phyloP scores from a whole-genome alignment of 1,284 basidiomycete genomes.

The Ustanciosporium gigantosporum region DNA sequence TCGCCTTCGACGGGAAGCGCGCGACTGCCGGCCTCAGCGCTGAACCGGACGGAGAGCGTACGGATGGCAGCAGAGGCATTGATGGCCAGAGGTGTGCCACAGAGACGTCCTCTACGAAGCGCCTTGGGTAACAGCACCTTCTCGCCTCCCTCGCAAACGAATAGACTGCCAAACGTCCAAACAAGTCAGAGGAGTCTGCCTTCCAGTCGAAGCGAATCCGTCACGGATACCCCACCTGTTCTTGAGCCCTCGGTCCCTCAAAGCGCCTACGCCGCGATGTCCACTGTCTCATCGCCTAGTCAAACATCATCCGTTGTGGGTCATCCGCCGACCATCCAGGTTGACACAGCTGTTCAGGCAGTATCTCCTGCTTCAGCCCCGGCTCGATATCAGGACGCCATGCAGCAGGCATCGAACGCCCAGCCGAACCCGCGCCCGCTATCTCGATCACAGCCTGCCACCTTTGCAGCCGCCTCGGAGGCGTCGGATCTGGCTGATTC shows the following conservation, averaged over 20 bases:
- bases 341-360: not conserved
- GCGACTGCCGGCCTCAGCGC: slow-evolving; percentile 14
- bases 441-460: not conserved
- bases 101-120: slow-evolving; percentile 29
- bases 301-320: no score
- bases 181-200: no score
- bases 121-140: slow-evolving; percentile 33
- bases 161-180: slow-evolving; percentile 5
- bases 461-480: not conserved
- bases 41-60: slow-evolving; percentile 46
- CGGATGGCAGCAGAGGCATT: slow-evolving; percentile 50
- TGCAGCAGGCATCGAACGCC: slow-evolving; percentile 1
- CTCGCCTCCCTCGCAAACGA: slow-evolving; percentile 18
- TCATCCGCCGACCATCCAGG: not conserved
- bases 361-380: not conserved
- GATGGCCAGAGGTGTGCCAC: slow-evolving; percentile 46
- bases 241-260: no score
- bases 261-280: no score
- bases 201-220: slow-evolving; percentile 19
- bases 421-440: not conserved
- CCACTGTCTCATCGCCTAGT: no score
- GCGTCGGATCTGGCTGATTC: slow-evolving; percentile 8
- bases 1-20: slow-evolving; percentile 12
- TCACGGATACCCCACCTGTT: slow-evolving; percentile 3
- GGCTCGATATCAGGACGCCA: not conserved